Base-by-base conservation (phyloP, 2,329 filamentous ascomycete species). In the Myriosclerotinia curreyana region DNA sequence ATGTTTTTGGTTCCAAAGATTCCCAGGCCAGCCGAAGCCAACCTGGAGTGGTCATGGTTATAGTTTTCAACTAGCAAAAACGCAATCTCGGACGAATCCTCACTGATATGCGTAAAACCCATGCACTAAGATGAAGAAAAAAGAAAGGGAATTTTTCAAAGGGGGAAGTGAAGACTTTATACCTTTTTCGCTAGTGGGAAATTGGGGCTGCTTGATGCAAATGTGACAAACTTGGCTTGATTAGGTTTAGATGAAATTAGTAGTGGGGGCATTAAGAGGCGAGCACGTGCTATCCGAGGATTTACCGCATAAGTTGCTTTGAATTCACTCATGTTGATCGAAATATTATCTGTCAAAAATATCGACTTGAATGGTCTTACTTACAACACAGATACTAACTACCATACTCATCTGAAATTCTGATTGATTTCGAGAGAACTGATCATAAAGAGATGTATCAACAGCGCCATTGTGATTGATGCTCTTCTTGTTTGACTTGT, bases 71-170 rank as follows among this genome's bases (percentile, higher is more conserved):
- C 87, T 90, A 91, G 89, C 89, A 91, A 91, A 90, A 91, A 91
- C 83, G 84, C 84, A 83, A 85, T 86, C 87, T 92, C 89, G 86
- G 89, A 91, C 86, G 84, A 86, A 87, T 91, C 89, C 86, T 92
- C 89, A 92, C 86, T 88, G 87, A 85, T 85, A 87, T 84, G 84
- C 86, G 40, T 51, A 58, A 50, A 60, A 67, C 65, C 68, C 70
- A 79, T 87, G 86, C 86, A 88, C 85, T 82, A 76, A 80, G 82
- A 86, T 85, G 78, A 73, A 75, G 77, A 76, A 69, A 76, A 76
- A 81, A 79, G 75, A 46, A 65, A 55, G 64, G 51, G 52, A 67
- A n/a, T n/a, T n/a, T n/a, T 40, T 4, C n/a, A 7, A 38, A 54
- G 48, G 65, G 54, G 53, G 62, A 53, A 51, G 34, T 9, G 14